Conservation (phyloP, 148 eudicot species). For the Hydrangea macrophylla region DNA sequence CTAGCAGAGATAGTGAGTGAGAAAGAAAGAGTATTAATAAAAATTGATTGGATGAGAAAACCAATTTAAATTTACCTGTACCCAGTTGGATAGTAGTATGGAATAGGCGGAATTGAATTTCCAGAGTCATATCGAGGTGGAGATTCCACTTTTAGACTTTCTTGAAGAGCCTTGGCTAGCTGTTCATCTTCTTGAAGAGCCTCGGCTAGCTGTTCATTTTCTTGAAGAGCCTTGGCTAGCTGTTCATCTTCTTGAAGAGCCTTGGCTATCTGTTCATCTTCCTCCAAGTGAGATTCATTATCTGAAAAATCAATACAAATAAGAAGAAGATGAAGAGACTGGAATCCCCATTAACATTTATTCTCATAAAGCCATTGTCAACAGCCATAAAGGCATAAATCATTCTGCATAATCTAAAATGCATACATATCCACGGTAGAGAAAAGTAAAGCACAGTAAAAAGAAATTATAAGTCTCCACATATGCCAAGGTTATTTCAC, state of each 20-base stretch:
- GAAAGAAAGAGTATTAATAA: neutral
- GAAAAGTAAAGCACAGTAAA: neutral
- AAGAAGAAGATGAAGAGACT: too few relatives aligned
- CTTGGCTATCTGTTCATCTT: too few relatives aligned
- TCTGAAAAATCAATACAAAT: constrained; percentile 18
- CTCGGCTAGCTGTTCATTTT: too few relatives aligned
- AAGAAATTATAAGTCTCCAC: too few relatives aligned
- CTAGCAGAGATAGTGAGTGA: neutral
- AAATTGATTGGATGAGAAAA: neutral
- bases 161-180: constrained; percentile 89
- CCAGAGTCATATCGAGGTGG: constrained; percentile 64
- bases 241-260: too few relatives aligned
- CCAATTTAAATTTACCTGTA: constrained; percentile 61
- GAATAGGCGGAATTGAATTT: constrained; percentile 46
- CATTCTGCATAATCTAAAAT: neutral
- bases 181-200: too few relatives aligned
- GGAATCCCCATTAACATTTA: too few relatives aligned
- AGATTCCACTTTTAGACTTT: constrained; percentile 68
- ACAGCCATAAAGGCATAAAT: too few relatives aligned
- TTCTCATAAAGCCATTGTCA: too few relatives aligned
- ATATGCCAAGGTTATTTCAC: too few relatives aligned
- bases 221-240: too few relatives aligned
- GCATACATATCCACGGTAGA: neutral
- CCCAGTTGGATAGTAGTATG: constrained; percentile 53
- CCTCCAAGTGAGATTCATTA: constrained; percentile 51